phyloP scores from a whole-genome alignment of 768 basidiomycete genomes.

The Cyclocybe cylindracea region DNA sequence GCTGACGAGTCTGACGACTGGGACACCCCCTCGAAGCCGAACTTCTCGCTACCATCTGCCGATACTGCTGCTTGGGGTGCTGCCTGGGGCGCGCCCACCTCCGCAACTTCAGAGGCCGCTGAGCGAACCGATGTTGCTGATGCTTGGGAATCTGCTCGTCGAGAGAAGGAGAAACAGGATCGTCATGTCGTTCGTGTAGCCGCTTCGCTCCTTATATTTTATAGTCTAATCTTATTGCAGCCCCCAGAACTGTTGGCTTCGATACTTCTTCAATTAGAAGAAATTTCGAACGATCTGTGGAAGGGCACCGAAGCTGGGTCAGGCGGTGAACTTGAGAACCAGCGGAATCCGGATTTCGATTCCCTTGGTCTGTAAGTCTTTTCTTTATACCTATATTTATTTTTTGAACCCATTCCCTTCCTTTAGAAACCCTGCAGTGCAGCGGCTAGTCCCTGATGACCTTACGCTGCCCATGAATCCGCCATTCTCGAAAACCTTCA shows the following conservation, averaged over 20 bases:
- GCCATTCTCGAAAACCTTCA: conserved; percentile 56
- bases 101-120: conserved; percentile 11
- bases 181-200: conserved; percentile 59
- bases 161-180: conserved; percentile 59
- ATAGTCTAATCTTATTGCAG: conserved; percentile 36
- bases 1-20: conserved; percentile 31
- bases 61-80: conserved; percentile 40
- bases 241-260: conserved; percentile 67
- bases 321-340: conserved; percentile 17
- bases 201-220: conserved; percentile 15
- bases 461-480: conserved; percentile 48
- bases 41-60: conserved; percentile 19
- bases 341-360: conserved; percentile 33
- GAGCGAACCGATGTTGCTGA: conserved; percentile 41
- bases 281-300: conserved; percentile 55
- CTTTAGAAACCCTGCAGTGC: conserved; percentile 39
- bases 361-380: conserved; percentile 63
- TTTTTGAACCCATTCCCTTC: neutral
- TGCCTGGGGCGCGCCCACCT: conserved; percentile 38
- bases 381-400: neutral
- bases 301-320: conserved; percentile 26
- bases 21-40: conserved; percentile 34
- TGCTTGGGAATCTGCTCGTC: conserved; percentile 69
- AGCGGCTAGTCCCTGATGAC: conserved; percentile 51
- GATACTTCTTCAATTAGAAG: conserved; percentile 55